These are phyloP conservation scores for Penstemon davidsonii DNA, from an alignment of 257 asterid genomes.

Conservation along the genomic window DNA sequence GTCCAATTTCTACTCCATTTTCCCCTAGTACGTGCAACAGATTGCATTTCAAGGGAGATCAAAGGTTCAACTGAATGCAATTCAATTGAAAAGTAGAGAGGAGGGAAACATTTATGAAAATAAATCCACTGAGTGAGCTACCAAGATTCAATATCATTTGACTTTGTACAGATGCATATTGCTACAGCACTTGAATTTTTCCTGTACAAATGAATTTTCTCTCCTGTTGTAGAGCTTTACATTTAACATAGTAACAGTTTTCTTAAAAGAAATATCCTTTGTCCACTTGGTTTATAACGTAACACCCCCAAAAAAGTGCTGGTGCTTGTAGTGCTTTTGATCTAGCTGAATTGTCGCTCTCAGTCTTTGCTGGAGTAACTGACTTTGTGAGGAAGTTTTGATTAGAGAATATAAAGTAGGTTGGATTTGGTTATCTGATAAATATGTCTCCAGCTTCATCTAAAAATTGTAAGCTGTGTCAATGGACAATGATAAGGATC, in stretches of 20 bases:
- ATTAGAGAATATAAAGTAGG: background rate
- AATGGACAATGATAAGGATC: background rate
- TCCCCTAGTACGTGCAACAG: too few relatives aligned
- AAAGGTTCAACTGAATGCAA: too few relatives aligned
- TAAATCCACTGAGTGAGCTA: too few relatives aligned
- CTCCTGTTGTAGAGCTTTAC: background rate
- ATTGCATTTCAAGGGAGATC: too few relatives aligned
- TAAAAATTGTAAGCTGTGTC: too few relatives aligned
- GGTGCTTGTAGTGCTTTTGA: background rate
- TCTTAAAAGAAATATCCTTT: background rate
- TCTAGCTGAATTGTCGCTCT: background rate
- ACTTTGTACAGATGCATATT: too few relatives aligned
- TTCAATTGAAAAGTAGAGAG: too few relatives aligned
- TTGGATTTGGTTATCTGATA: background rate
- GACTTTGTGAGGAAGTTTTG: background rate
- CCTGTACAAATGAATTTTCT: background rate
- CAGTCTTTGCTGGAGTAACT: background rate
- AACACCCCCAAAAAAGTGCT: background rate
- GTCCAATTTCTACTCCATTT: too few relatives aligned
- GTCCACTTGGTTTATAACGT: background rate
- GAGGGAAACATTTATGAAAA: too few relatives aligned
- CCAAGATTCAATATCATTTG: too few relatives aligned
- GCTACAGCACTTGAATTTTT: background rate
- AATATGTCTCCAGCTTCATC: background rate
- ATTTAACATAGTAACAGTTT: too few relatives aligned